phyloP scores from a whole-genome alignment of 2,329 filamentous ascomycete genomes.

The Claviceps sorghi region DNA sequence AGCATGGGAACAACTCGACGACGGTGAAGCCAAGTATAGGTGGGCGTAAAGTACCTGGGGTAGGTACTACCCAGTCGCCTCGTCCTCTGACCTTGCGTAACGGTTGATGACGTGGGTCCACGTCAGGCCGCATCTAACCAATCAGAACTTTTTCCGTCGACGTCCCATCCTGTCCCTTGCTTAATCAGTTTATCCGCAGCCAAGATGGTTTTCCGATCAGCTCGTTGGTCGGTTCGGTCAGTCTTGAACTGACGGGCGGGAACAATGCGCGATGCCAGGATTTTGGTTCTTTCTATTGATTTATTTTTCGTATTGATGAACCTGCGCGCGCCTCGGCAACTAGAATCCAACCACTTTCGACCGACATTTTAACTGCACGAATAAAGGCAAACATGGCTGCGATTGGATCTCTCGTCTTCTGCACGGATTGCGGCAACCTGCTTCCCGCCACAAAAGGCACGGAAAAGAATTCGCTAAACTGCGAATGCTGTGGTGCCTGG shows the following conservation, averaged over 20 bases:
- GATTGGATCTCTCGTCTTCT: slow-evolving; percentile 85
- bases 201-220: slow-evolving; percentile 1
- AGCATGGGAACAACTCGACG: not conserved
- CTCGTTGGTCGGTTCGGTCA: not conserved
- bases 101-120: slow-evolving; percentile 1
- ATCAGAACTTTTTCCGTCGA: slow-evolving; percentile 12
- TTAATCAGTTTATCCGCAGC: slow-evolving; percentile 18
- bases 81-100: not conserved
- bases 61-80: not conserved
- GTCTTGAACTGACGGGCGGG: not conserved
- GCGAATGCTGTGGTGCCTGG: slow-evolving; percentile 72
- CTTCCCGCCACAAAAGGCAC: slow-evolving; percentile 68
- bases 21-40: not conserved
- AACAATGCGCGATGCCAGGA: not conserved
- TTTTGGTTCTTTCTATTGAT: not conserved
- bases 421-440: slow-evolving; percentile 81
- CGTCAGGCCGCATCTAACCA: not conserved
- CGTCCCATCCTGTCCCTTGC: slow-evolving; percentile 9
- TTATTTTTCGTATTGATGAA: not conserved
- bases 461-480: slow-evolving; percentile 60
- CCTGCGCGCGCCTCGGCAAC: not conserved
- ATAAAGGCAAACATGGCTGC: slow-evolving; percentile 50
- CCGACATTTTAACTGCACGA: not conserved
- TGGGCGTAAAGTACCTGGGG: too few species aligned
- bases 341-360: not conserved